phyloP scores from a whole-genome alignment of 2,329 filamentous ascomycete genomes.

The Talaromyces sp. region DNA sequence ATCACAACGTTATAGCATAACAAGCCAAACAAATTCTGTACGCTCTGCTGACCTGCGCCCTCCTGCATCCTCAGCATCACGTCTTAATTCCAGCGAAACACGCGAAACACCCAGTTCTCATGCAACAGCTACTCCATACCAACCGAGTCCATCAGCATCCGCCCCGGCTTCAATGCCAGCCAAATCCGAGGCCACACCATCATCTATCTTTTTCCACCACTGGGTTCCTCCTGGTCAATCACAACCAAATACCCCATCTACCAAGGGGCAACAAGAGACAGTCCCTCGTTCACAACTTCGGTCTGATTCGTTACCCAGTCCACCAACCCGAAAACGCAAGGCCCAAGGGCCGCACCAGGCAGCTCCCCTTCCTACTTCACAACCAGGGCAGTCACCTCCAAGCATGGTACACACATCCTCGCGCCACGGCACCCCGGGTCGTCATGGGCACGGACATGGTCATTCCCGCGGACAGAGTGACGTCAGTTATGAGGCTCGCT shows the following conservation, averaged over 20 bases:
- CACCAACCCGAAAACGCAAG: constrained; percentile 76
- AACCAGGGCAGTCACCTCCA: constrained; percentile 15
- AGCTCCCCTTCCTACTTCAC: constrained; percentile 47
- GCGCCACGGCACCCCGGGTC: not conserved
- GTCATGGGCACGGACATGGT: not conserved
- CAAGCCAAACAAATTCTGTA: constrained; percentile 17
- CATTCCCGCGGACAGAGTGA: constrained; percentile 14
- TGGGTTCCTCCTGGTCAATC: constrained; percentile 76
- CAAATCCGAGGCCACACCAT: constrained; percentile 56
- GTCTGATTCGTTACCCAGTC: constrained; percentile 59
- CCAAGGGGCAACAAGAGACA: constrained; percentile 57
- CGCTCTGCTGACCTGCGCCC: constrained; percentile 13
- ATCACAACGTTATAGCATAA: constrained; percentile 18
- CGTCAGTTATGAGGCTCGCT: constrained; percentile 6
- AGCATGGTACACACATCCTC: not conserved
- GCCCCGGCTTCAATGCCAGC: constrained; percentile 48
- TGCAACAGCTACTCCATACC: constrained; percentile 17
- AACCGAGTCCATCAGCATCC: constrained; percentile 33
- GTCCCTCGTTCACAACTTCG: constrained; percentile 44
- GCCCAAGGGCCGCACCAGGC: constrained; percentile 51
- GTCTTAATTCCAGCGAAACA: constrained; percentile 38
- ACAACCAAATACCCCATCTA: constrained; percentile 68
- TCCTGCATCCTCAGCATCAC: constrained; percentile 22
- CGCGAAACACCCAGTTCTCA: constrained; percentile 33
- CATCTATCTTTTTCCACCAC: constrained; percentile 84